phyloP scores from a whole-genome alignment of 768 basidiomycete genomes.

The Psilocybe cubensis region DNA sequence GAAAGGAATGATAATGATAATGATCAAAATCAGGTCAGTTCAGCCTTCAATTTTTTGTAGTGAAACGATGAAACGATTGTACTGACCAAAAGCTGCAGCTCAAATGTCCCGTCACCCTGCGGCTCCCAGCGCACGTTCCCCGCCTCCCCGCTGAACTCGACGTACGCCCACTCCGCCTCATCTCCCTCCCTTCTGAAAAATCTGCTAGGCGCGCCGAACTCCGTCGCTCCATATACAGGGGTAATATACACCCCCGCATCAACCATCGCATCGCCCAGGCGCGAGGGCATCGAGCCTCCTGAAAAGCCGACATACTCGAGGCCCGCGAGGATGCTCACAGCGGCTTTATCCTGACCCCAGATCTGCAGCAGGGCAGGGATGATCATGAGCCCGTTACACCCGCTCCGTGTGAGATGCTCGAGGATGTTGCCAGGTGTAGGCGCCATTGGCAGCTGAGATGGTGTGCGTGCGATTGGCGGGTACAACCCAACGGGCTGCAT shows the following conservation, averaged over 20 bases:
- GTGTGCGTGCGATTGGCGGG: slow-evolving; percentile 28
- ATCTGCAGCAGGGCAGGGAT: slow-evolving; percentile 44
- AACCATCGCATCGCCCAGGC: slow-evolving; percentile 36
- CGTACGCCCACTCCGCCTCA: slow-evolving; percentile 34
- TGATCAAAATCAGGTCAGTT: neutral
- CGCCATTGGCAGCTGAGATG: slow-evolving; percentile 36
- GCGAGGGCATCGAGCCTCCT: slow-evolving; percentile 41
- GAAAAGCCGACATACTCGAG: slow-evolving; percentile 29
- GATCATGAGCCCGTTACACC: slow-evolving; percentile 32
- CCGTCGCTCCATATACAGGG: slow-evolving; percentile 31
- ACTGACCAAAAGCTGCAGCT: slow-evolving; percentile 40
- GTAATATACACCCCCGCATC: slow-evolving; percentile 36
- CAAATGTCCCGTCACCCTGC: slow-evolving; percentile 41
- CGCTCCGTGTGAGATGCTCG: slow-evolving; percentile 30
- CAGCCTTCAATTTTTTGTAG: neutral
- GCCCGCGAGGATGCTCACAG: slow-evolving; percentile 25
- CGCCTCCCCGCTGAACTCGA: slow-evolving; percentile 29
- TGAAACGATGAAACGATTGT: neutral
- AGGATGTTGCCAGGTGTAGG: slow-evolving; percentile 36
- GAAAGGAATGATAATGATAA: neutral
- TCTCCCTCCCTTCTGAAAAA: slow-evolving; percentile 18
- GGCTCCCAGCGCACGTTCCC: slow-evolving; percentile 34
- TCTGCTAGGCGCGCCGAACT: slow-evolving; percentile 29
- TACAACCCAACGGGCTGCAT: slow-evolving; percentile 16
- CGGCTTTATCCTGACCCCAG: slow-evolving; percentile 34